phyloP scores from a whole-genome alignment of 306 rosid species.

The Fragaria nilgerrensis region DNA sequence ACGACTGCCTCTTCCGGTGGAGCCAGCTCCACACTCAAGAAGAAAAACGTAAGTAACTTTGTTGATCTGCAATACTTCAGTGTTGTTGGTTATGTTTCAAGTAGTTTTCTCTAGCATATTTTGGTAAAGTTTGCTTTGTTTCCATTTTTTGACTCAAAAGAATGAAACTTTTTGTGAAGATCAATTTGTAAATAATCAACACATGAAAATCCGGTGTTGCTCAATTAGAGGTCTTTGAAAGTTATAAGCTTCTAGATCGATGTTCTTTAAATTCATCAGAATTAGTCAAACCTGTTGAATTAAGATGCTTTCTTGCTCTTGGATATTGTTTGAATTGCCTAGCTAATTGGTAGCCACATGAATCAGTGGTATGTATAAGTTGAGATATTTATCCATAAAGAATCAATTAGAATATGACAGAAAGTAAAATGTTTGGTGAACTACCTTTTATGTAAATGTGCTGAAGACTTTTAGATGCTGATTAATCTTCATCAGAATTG shows the following conservation, averaged over 20 bases:
- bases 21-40: conserved; percentile 19
- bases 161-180: neutral
- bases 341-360: neutral
- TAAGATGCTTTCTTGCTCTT: neutral
- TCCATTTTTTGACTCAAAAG: neutral
- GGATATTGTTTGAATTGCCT: neutral
- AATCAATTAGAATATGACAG: neutral
- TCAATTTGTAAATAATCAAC: neutral
- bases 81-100: neutral
- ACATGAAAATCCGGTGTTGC: neutral
- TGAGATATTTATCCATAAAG: neutral
- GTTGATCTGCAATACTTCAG: neutral
- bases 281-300: neutral
- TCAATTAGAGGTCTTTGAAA: neutral
- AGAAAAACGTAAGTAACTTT: conserved; percentile 50
- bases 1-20: conserved; percentile 9
- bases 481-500: neutral
- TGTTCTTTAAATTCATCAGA: neutral
- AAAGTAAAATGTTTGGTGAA: neutral
- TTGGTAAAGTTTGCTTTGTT: neutral
- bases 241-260: neutral
- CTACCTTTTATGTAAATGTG: neutral
- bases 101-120: neutral
- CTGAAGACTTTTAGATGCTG: neutral
- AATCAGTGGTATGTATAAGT: neutral